These are phyloP conservation scores for Funneliformis mosseae DNA, from an alignment of 192 early-diverging fungal genomes.

Conservation along the genomic window DNA sequence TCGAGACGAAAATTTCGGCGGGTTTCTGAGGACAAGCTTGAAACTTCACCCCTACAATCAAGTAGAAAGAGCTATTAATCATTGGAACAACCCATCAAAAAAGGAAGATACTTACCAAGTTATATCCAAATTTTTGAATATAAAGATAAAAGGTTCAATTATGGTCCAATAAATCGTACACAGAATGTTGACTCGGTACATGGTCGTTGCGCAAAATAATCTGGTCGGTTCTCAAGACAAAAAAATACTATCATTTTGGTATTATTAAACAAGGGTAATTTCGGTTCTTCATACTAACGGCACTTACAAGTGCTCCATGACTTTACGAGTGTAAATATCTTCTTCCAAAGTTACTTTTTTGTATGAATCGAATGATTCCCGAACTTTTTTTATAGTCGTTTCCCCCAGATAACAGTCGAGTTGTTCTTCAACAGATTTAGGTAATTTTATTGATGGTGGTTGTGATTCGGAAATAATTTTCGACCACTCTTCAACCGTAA, in stretches of 20 bases:
- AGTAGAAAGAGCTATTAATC: neutral
- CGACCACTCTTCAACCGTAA: slow-evolving; percentile 2
- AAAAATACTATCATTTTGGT: neutral
- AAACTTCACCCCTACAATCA: slow-evolving; percentile 11
- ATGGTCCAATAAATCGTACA: slow-evolving; percentile 19
- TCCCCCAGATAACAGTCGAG: neutral
- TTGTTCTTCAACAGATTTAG: slow-evolving; percentile 10
- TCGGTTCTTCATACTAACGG: slow-evolving; percentile 6
- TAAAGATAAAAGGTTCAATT: slow-evolving; percentile 1
- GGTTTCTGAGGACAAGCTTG: neutral
- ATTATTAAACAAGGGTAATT: neutral
- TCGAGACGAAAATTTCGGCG: slow-evolving; percentile 15
- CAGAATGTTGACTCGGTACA: slow-evolving; percentile 7
- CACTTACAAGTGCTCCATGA: slow-evolving; percentile 14
- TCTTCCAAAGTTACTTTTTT: neutral
- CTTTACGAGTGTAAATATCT: neutral
- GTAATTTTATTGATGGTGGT: slow-evolving; percentile 1
- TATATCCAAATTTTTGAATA: neutral
- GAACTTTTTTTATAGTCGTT: neutral
- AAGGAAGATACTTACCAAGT: neutral
- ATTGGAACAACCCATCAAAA: slow-evolving; percentile 5
- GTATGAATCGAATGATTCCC: slow-evolving; percentile 7
- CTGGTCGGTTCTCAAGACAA: neutral
- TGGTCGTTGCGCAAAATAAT: neutral
- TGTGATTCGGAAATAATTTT: slow-evolving; percentile 18